Conservation (phyloP, 2,329 filamentous ascomycete species). For the Fragosphaeria purpurea region DNA sequence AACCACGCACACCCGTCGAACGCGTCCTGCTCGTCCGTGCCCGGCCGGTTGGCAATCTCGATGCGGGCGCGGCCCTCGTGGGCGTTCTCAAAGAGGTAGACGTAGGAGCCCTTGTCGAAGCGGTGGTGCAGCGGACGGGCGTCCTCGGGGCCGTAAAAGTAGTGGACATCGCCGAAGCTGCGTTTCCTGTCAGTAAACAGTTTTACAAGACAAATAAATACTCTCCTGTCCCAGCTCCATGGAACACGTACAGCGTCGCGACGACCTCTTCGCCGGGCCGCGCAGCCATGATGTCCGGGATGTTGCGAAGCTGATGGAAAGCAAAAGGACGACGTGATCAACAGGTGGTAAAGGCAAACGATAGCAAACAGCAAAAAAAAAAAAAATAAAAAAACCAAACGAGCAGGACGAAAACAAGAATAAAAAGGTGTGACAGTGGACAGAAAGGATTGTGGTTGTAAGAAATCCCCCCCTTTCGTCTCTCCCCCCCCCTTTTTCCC, state of each 20-base stretch:
- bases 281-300: slow-evolving; percentile 27
- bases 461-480: neutral
- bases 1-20: slow-evolving; percentile 58
- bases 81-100: slow-evolving; percentile 70
- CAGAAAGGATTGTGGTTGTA: neutral
- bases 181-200: neutral
- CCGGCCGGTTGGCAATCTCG: slow-evolving; percentile 66
- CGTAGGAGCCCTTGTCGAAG: slow-evolving; percentile 70
- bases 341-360: neutral
- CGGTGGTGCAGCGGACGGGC: slow-evolving; percentile 65
- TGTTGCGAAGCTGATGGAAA: neutral
- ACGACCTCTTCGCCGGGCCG: slow-evolving; percentile 37
- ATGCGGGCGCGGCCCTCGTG: slow-evolving; percentile 56
- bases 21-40: slow-evolving; percentile 67
- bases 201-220: neutral
- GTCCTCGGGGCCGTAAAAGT: slow-evolving; percentile 62
- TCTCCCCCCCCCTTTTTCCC: neutral
- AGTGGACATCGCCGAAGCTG: slow-evolving; percentile 71
- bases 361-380: neutral
- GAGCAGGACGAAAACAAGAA: neutral
- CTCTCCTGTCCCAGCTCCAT: slow-evolving; percentile 13
- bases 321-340: neutral
- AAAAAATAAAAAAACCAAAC: neutral
- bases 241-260: slow-evolving; percentile 32
- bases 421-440: neutral